Conservation (phyloP, 2,329 filamentous ascomycete species). For the Colletotrichum sp. region DNA sequence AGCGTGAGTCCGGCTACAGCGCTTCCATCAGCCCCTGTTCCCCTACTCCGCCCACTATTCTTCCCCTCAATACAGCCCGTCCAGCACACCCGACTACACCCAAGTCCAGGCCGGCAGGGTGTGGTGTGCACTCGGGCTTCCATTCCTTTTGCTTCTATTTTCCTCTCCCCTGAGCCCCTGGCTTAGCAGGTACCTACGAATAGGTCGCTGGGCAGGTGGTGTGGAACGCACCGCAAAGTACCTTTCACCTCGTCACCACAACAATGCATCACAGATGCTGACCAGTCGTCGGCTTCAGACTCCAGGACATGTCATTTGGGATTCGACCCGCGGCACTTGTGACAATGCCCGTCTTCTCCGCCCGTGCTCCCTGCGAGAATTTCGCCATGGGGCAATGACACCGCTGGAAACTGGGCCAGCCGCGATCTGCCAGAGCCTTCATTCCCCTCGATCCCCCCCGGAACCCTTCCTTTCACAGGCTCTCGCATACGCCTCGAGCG, state of each 20-base stretch:
- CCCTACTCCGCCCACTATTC: background rate
- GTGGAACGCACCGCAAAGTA: background rate
- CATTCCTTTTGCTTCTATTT: background rate
- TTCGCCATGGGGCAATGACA: background rate
- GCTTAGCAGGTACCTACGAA: background rate
- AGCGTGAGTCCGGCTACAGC: background rate
- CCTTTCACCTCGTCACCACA: background rate
- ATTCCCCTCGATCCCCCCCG: background rate
- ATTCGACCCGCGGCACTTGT: background rate
- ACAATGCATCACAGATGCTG: background rate
- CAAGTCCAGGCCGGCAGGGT: background rate
- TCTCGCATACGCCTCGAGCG: background rate
- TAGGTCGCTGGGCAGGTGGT: background rate
- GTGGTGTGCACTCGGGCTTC: background rate
- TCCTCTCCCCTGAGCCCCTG: background rate
- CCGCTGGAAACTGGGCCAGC: constrained; percentile 1
- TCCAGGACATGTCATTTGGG: background rate
- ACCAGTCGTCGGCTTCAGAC: background rate
- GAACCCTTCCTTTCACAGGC: background rate
- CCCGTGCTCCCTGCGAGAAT: background rate
- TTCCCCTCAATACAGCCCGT: background rate
- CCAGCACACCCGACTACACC: background rate
- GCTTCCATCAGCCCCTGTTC: constrained; percentile 6
- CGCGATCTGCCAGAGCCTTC: background rate
- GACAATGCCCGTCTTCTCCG: background rate